Percentiles rank a stretch among this genome's conserved stretches.
These are phyloP conservation scores for Puccinia hordei DNA, from an alignment of 1,284 basidiomycete species.

Conservation along the genomic window DNA sequence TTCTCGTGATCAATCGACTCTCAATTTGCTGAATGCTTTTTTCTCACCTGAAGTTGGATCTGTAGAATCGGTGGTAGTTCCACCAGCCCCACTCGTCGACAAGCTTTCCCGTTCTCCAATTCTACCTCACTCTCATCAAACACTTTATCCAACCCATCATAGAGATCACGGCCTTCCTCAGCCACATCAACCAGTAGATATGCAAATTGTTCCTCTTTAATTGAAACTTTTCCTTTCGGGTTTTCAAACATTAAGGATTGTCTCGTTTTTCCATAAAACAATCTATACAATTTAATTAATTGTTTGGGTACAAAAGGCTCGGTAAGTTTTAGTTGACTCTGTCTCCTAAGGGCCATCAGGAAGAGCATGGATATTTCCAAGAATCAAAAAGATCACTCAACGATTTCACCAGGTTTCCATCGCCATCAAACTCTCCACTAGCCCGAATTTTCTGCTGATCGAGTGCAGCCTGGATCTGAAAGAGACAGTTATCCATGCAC, in stretches of 20 bases:
- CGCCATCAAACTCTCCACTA: conserved; percentile 59
- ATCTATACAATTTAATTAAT: conserved; percentile 61
- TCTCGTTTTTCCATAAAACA: conserved; percentile 83
- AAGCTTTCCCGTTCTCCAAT: conserved; percentile 79
- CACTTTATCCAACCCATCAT: conserved; percentile 89
- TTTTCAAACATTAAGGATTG: conserved; percentile 69
- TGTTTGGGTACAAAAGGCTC: not conserved
- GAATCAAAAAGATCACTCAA: conserved; percentile 60
- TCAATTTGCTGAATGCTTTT: not conserved
- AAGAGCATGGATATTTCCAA: not conserved
- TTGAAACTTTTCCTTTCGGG: conserved; percentile 63
- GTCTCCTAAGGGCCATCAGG: not conserved
- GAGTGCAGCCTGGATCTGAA: conserved; percentile 92
- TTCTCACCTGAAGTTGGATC: conserved; percentile 81
- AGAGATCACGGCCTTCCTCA: conserved; percentile 80
- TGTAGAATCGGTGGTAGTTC: conserved; percentile 87
- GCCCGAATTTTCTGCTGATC: conserved; percentile 65
- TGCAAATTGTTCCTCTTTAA: conserved; percentile 87
- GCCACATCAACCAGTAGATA: conserved; percentile 91
- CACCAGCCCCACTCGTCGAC: conserved; percentile 83
- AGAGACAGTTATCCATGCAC: conserved; percentile 98
- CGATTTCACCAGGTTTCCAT: conserved; percentile 78
- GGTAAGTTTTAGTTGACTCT: not conserved
- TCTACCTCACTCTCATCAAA: conserved; percentile 83
- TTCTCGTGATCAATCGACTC: too few relatives aligned